Base-by-base conservation (phyloP, 140 eudicot species). In the Senecio squalidus region DNA sequence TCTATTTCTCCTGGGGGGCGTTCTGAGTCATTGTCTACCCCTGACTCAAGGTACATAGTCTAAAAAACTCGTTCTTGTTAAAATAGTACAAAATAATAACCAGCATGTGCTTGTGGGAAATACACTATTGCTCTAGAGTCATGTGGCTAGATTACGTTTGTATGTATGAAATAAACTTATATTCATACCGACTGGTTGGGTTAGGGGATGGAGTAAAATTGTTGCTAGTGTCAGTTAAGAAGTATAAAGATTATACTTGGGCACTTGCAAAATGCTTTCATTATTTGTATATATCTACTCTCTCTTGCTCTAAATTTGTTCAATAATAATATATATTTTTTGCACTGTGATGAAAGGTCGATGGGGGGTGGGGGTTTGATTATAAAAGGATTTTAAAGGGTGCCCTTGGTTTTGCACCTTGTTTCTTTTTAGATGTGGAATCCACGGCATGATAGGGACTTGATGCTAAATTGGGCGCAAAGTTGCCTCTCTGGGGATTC, bases 341-440 rank as follows among this genome's bases (percentile, higher is more conserved):
- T 57, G 15, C 53, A 40, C 38, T 43, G 30, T 68, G 59, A 13
- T 29, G 43, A 20, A 61, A 66, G 70, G 65, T 57, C 38, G 70
- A 63, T 68, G 78, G 69, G 57, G 43, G 70, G 59, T 68, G 78
- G 69, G 57, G 65, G 54, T 59, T 69, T 64, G 11, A 23, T 60
- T 76, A 71, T 70, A 66, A 60, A 70, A 48, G 79, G 71, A 52
- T 17, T 52, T 63, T 20, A 40, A 62, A 54, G 64, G 62, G 55
- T 70, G 63, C 69, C 66, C 68, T 61, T 64, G 63, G 76, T 64
- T 70, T 27, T 71, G 67, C 56, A 60, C 78, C 73, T 82, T 76
- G 72, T 88, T 75, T 82, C 71, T 76, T 88, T 81, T 64, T 88
- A 84, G 94, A 79, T 79, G 66, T 76, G 89, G 85, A 56, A 55